phyloP scores from a whole-genome alignment of 371 early-diverging fungal species.

The Apophysomyces variabilis region DNA sequence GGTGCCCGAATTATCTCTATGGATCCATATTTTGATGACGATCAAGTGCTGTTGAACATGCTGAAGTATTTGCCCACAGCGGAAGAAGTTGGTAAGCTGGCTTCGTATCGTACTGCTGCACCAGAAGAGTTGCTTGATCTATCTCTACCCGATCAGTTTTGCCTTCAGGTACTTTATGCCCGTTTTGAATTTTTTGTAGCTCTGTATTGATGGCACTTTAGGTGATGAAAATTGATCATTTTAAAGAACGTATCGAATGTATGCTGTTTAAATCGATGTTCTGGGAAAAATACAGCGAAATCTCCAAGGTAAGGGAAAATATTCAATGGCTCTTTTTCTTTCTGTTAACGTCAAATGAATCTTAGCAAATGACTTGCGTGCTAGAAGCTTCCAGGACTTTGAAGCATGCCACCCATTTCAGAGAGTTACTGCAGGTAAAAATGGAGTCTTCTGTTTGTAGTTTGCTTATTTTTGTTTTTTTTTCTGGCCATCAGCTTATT shows the following conservation, averaged over 20 bases:
- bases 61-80: constrained; percentile 24
- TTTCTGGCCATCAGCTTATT: constrained; percentile 60
- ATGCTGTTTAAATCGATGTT: constrained; percentile 73
- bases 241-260: constrained; percentile 68
- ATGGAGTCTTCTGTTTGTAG: not conserved
- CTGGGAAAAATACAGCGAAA: constrained; percentile 63
- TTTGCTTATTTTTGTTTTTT: constrained; percentile 18
- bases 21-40: constrained; percentile 53
- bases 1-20: constrained; percentile 39
- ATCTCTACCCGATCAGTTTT: constrained; percentile 27
- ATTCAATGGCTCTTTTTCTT: not conserved
- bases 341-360: constrained; percentile 1
- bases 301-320: constrained; percentile 54
- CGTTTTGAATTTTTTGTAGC: not conserved
- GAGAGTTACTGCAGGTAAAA: constrained; percentile 48
- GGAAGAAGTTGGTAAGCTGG: constrained; percentile 26
- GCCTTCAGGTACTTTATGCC: constrained; percentile 15
- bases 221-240: constrained; percentile 75
- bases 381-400: constrained; percentile 47
- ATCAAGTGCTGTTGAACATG: constrained; percentile 40
- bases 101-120: constrained; percentile 13
- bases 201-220: constrained; percentile 9
- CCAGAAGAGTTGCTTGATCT: constrained; percentile 16
- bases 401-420: constrained; percentile 40
- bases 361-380: constrained; percentile 37